Conservation (phyloP, 805 yeast species). For the Ogataea zsoltii region DNA sequence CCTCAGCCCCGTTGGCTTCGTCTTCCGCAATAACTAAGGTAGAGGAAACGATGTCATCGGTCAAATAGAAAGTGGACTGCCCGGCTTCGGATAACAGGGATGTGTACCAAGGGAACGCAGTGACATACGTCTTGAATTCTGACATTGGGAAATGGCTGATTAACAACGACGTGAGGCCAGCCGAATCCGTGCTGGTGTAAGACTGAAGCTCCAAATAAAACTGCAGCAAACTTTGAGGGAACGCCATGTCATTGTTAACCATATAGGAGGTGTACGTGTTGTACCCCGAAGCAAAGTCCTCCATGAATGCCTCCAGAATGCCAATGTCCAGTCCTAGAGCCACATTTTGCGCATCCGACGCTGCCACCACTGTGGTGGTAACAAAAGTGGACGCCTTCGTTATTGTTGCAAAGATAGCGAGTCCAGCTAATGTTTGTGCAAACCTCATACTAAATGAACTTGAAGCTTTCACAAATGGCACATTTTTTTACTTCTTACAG, state of each 20-base stretch:
- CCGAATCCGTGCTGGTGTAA: conserved; percentile 14
- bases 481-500: too few relatives aligned
- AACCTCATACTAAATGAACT: neutral
- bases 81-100: conserved; percentile 27
- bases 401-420: neutral
- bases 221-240: conserved; percentile 33
- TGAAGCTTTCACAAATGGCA: too few relatives aligned
- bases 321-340: conserved; percentile 37
- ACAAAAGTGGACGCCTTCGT: conserved; percentile 12
- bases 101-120: conserved; percentile 37
- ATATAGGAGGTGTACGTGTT: conserved; percentile 37
- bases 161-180: conserved; percentile 28
- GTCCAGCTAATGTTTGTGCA: neutral
- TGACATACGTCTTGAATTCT: conserved; percentile 32
- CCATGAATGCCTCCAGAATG: conserved; percentile 33
- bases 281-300: conserved; percentile 33
- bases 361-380: conserved; percentile 28
- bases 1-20: neutral
- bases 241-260: conserved; percentile 27
- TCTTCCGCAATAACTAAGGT: conserved; percentile 16
- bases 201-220: conserved; percentile 27
- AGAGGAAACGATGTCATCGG: conserved; percentile 29
- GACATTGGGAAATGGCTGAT: conserved; percentile 34
- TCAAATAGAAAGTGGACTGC: conserved; percentile 28
- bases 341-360: conserved; percentile 26